A percentile compares a stretch with the other conserved stretches of the same genome.
Conservation (phyloP, 2,329 filamentous ascomycete genomes). For the Magnaporthales sp. region DNA sequence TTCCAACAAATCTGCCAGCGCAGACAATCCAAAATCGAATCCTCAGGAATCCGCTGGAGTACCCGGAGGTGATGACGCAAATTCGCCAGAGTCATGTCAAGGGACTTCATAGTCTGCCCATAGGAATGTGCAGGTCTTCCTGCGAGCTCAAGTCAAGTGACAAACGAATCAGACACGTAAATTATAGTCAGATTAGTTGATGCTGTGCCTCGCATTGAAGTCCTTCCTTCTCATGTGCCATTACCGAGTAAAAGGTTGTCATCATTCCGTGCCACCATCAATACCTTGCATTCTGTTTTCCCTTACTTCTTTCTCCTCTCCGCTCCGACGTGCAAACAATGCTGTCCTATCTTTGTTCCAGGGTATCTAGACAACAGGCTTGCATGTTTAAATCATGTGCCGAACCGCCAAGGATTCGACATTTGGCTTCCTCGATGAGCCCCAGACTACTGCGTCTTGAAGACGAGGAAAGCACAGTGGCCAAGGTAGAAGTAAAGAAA, state of each 20-base stretch:
- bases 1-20: background rate
- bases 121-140: background rate
- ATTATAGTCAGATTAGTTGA: background rate
- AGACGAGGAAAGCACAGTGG: conserved; percentile 94
- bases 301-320: background rate
- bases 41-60: background rate
- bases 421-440: background rate
- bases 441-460: conserved; percentile 81
- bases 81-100: background rate
- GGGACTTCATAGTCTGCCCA: background rate
- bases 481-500: conserved; percentile 99
- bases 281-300: background rate
- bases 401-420: background rate
- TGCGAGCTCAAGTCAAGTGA: background rate
- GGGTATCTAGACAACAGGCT: background rate
- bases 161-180: background rate
- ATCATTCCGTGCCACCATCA: background rate
- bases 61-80: background rate
- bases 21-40: background rate
- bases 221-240: background rate
- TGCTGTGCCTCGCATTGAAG: background rate
- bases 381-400: background rate
- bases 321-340: background rate
- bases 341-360: background rate
- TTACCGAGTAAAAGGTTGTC: background rate